Evolutionary conservation across 2,329 filamentous ascomycete species (phyloP), one percentile per base, ranked within the genome.

Genomic region (Epichloe brachyelytri): DNA sequence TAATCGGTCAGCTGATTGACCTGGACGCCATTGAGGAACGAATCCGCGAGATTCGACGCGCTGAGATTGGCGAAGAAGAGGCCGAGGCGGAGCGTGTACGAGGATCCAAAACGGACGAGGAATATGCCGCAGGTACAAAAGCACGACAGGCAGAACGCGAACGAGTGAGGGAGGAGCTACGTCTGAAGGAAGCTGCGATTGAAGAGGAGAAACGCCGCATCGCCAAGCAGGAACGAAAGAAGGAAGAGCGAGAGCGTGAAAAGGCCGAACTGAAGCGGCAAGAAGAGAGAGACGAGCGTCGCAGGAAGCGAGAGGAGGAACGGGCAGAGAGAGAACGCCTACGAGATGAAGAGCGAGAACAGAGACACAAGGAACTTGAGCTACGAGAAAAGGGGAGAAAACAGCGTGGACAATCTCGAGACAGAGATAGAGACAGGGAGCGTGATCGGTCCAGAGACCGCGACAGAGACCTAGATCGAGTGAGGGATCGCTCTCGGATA

Each of bases 31-130:
- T 88, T 53, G 83, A 88, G 61, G 71, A 75, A 26, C 79, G 80
- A 47, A 80, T 91, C 61, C 80, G 86, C 54, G 78, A 83, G 56
- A 76, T 86, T 47, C 76, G 86, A 22, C 72, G 75, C 17, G 73
- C 74, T 14, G 84, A 88, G 53, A 78, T 90, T 55, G 86, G 86
- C 26, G 74, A 79, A 41, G 83, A 86, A 51, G 78, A 75, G 2
- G 85, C 86, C 3, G 75, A 75, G 30, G 77, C 79, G 19, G 86
- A 91, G 63, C 71, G 78, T 41, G 57, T 69, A 10, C 79, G 77
- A 49, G 86, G 86, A 17, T 72, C 78, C 46, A 89, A 86, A 65
- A 85, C 81, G 1, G 86, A 91, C 57, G 79, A 83, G 51, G 81
- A 85, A 46, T 91, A 89, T 63, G 81, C 78, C 1, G 75, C 75